These are phyloP conservation scores for Posidonia oceanica DNA, from an alignment of 116 monocot species.

Conservation along the genomic window DNA sequence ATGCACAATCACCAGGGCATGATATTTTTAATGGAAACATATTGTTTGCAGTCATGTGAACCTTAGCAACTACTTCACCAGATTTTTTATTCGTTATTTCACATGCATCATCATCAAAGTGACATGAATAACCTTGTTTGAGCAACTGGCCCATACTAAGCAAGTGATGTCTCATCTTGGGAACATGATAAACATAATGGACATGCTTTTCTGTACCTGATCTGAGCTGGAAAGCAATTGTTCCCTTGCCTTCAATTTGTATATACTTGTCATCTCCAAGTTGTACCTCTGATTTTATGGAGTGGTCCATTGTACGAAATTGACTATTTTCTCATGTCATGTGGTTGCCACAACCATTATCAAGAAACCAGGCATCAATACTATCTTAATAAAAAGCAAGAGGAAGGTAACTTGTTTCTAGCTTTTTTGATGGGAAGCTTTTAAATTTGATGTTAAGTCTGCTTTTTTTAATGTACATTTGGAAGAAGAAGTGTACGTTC, in stretches of 20 bases:
- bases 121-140: not conserved
- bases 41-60: not conserved
- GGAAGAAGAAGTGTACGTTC: slow-evolving; percentile 1
- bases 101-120: slow-evolving; percentile 1
- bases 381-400: not conserved
- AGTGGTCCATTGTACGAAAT: not conserved
- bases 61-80: not conserved
- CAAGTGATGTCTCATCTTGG: not conserved
- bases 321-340: not conserved
- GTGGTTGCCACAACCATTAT: not conserved
- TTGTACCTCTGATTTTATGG: not conserved
- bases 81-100: not conserved
- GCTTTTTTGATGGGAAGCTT: not conserved
- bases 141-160: slow-evolving; percentile 2
- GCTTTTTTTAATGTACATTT: not conserved
- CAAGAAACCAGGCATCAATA: too few species aligned
- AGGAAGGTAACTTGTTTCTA: too few species aligned
- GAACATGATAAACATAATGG: slow-evolving; percentile 3
- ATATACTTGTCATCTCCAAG: not conserved
- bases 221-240: not conserved
- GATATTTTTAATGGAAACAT: not conserved
- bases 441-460: not conserved
- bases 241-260: not conserved
- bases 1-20: not conserved
- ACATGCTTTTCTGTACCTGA: not conserved